These are phyloP conservation scores for Phytophthora rubi DNA, from an alignment of 352 stramenopile genomes.

Conservation along the genomic window DNA sequence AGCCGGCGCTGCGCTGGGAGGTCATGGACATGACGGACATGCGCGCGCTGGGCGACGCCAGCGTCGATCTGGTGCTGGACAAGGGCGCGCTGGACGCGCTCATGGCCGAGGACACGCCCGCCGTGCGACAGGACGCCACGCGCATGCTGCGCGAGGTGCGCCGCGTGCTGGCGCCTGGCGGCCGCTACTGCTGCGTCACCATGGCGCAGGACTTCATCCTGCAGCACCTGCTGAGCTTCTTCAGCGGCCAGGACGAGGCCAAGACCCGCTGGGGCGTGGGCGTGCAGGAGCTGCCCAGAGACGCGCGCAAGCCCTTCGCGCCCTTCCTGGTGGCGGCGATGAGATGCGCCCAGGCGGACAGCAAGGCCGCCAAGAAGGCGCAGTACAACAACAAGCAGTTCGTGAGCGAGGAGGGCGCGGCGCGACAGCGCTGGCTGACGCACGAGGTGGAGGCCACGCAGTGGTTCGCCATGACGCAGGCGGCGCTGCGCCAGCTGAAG, in stretches of 20 bases:
- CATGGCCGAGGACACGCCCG: constrained; percentile 56
- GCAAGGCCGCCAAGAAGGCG: constrained; percentile 33
- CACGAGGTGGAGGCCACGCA: constrained; percentile 67
- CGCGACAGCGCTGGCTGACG: constrained; percentile 54
- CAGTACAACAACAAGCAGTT: constrained; percentile 57
- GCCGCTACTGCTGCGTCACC: constrained; percentile 79
- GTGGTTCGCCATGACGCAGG: constrained; percentile 67
- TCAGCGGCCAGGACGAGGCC: constrained; percentile 28
- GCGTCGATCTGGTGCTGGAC: constrained; percentile 82
- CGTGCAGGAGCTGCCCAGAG: constrained; percentile 52
- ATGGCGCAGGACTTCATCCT: constrained; percentile 86
- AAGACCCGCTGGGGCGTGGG: constrained; percentile 31
- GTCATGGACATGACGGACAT: constrained; percentile 87
- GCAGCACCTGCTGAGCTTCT: constrained; percentile 59
- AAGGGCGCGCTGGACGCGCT: constrained; percentile 85
- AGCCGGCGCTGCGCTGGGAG: constrained; percentile 64
- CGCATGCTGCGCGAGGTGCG: constrained; percentile 76
- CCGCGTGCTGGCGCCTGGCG: constrained; percentile 60
- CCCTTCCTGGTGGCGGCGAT: constrained; percentile 56
- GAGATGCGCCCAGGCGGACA: constrained; percentile 39
- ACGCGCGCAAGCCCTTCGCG: constrained; percentile 54
- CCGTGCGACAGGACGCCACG: constrained; percentile 48
- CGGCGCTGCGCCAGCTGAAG: constrained; percentile 52
- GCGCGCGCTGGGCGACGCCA: constrained; percentile 38
- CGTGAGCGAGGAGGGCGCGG: constrained; percentile 30